These are phyloP conservation scores for Rubia tinctorum DNA, from an alignment of 305 asterid genomes.

Conservation along the genomic window DNA sequence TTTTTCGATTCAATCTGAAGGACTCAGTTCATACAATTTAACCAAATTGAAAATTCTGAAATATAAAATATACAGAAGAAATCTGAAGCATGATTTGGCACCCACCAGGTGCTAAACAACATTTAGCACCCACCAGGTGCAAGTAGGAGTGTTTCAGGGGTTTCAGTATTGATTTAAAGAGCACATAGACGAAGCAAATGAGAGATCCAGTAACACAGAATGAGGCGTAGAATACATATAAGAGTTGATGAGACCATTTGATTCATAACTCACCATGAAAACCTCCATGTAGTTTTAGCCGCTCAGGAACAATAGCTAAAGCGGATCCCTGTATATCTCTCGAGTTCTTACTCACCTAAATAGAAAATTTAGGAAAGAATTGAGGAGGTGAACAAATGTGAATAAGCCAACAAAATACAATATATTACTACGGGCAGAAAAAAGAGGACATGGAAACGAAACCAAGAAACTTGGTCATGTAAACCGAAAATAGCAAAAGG, in stretches of 20 bases:
- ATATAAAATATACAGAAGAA: too few species aligned
- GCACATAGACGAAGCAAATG: background rate
- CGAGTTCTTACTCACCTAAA: slow-evolving; percentile 82
- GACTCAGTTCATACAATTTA: background rate
- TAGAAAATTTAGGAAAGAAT: background rate
- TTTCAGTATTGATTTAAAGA: background rate
- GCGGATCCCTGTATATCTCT: slow-evolving; percentile 97
- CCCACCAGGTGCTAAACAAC: background rate
- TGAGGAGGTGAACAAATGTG: slow-evolving; percentile 7
- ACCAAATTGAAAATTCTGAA: background rate
- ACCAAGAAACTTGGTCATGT: too few species aligned
- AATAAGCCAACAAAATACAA: slow-evolving; percentile 9
- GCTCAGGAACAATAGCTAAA: slow-evolving; percentile 84
- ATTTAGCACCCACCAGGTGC: background rate
- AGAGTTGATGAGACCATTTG: background rate
- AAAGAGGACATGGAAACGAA: too few species aligned
- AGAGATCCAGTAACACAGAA: background rate
- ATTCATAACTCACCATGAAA: slow-evolving; percentile 47
- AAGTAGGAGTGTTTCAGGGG: too few species aligned
- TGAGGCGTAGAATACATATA: background rate
- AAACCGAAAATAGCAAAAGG: too few species aligned
- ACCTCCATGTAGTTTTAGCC: slow-evolving; percentile 70
- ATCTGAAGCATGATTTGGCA: background rate
- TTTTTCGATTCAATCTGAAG: background rate
- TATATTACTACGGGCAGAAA: background rate